Evolutionary conservation across 768 basidiomycete species (phyloP), one percentile per base, ranked within the genome.

Genomic region (Sporobolomyces pararoseus): DNA sequence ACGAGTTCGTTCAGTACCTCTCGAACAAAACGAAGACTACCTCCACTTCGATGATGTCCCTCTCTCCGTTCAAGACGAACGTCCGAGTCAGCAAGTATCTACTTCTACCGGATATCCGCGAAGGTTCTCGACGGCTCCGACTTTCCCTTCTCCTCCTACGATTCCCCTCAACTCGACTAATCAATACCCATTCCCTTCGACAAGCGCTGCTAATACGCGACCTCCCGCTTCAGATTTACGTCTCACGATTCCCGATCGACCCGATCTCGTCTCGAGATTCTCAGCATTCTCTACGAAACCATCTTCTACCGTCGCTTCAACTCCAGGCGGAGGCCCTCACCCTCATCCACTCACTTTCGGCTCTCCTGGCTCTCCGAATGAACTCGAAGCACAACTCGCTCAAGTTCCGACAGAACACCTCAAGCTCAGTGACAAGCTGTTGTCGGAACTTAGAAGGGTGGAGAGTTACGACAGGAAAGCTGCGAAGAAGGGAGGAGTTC

Each of bases 351-450:
- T 7, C 31, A n/a, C 47, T 25, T 37, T 42, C 46, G 14, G 10
- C 51, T n/a, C 34, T 62, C 66, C n/a, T 4, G 52, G 5, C 39
- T 42, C 39, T n/a, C n/a, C n/a, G n/a, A 44, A 32, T 17, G 59
- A 53, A 6, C 59, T 57, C 54, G 66, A 68, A 37, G 60, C 59
- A 10, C 44, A 61, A 47, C 59, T 61, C 46, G 44, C 59, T 25
- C 59, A 49, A 2, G 25, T 61, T 34, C 59, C 59, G 4, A 5
- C 46, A 7, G 59, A 61, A 32, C 59, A 61, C 46, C 59, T 61
- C 46, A 31, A 34, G 25, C 32, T 61, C 19, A 61, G 59, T 32
- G 59, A 61, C 46, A 61, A 61, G 19, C 46, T 61, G 21, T 23
- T 61, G 4, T 61, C 59, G 5, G 59, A 61, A 35, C 59, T 61